phyloP scores from a whole-genome alignment of 768 basidiomycete genomes.

The Auriscalpium orientale region DNA sequence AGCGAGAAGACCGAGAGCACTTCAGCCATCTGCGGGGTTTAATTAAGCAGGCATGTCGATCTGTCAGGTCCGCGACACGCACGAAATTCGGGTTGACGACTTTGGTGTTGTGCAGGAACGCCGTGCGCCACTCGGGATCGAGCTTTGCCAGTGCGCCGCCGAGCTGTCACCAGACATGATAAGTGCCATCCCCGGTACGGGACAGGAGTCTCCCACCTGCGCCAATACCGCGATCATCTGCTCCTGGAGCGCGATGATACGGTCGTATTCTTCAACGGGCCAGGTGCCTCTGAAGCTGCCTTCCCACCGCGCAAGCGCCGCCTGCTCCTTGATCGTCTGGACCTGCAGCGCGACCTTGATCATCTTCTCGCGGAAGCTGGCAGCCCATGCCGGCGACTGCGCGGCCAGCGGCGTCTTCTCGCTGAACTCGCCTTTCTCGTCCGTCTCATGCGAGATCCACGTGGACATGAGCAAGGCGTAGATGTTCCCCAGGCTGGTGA shows the following conservation, averaged over 20 bases:
- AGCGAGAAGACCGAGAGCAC: constrained; percentile 31
- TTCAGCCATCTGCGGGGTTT: constrained; percentile 28
- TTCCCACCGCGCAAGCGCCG: constrained; percentile 36
- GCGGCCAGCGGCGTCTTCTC: constrained; percentile 6
- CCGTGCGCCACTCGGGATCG: constrained; percentile 32
- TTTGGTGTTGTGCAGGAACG: constrained; percentile 35
- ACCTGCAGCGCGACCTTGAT: constrained; percentile 27
- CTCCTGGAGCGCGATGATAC: constrained; percentile 31
- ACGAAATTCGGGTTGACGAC: constrained; percentile 52
- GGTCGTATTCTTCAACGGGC: constrained; percentile 40
- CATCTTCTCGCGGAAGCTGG: constrained; percentile 23
- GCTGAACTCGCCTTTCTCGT: not conserved
- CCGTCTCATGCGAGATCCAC: constrained; percentile 28
- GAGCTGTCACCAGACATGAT: constrained; percentile 20
- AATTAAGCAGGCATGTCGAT: not conserved
- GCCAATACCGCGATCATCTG: constrained; percentile 34
- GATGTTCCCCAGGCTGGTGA: constrained; percentile 32
- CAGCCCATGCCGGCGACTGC: constrained; percentile 17
- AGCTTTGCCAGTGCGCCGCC: constrained; percentile 36
- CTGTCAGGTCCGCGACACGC: constrained; percentile 12
- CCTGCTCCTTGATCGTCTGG: constrained; percentile 26
- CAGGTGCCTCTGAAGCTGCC: constrained; percentile 45
- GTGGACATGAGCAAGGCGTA: constrained; percentile 35
- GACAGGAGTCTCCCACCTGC: constrained; percentile 21
- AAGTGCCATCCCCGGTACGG: too few relatives aligned